These are phyloP conservation scores for Nemania sp. DNA, from an alignment of 2,329 filamentous ascomycete species.

Conservation along the genomic window DNA sequence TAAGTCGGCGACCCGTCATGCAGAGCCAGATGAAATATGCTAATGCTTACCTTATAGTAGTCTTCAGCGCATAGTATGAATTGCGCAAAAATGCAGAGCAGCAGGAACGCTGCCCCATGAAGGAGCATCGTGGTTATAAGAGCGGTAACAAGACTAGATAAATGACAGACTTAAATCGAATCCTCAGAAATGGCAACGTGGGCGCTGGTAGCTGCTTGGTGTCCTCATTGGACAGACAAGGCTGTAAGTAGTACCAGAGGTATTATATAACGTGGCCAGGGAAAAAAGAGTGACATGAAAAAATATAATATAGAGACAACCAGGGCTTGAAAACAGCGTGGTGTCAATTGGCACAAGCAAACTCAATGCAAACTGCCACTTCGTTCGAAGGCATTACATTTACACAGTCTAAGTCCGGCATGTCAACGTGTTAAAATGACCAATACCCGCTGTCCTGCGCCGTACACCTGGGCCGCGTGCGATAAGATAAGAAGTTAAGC, in stretches of 20 bases:
- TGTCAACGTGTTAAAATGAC: slow-evolving; percentile 37
- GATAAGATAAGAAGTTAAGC: slow-evolving; percentile 36
- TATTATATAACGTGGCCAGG: neutral
- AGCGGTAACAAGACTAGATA: no score
- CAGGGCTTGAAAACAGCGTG: slow-evolving; percentile 17
- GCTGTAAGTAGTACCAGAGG: no score
- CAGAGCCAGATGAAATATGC: neutral
- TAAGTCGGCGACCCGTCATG: neutral
- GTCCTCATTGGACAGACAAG: no score
- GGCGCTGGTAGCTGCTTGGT: neutral
- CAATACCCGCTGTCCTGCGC: slow-evolving; percentile 21
- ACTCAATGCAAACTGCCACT: slow-evolving; percentile 7
- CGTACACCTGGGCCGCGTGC: neutral
- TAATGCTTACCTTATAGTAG: slow-evolving; percentile 73
- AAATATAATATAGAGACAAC: neutral
- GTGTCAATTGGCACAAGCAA: slow-evolving; percentile 8
- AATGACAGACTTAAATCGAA: slow-evolving; percentile 21
- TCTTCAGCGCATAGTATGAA: slow-evolving; percentile 66
- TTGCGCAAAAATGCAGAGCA: slow-evolving; percentile 58
- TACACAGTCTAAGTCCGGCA: slow-evolving; percentile 24
- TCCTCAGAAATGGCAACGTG: neutral
- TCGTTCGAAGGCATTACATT: neutral
- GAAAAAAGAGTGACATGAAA: neutral
- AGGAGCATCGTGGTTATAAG: slow-evolving; percentile 57
- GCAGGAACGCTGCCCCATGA: slow-evolving; percentile 51